Evolutionary conservation across 2,329 filamentous ascomycete genomes (phyloP).

Genomic region (Pseudogymnoascus destructans): DNA sequence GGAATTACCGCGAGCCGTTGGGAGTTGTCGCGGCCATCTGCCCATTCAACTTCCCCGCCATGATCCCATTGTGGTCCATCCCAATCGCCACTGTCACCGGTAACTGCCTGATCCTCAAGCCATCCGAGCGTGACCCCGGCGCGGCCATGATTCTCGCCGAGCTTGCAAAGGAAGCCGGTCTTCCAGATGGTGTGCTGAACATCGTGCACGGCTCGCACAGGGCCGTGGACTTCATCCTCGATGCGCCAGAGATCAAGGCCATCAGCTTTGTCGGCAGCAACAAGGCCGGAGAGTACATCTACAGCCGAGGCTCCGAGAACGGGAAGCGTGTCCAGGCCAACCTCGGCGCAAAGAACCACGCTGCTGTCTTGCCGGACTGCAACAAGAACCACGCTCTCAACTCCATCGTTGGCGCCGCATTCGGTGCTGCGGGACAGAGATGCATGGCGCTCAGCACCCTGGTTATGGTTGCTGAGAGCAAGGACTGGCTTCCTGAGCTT

Average conservation of each 20-base stretch:
- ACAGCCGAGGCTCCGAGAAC: conserved; percentile 62
- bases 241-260: conserved; percentile 75
- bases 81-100: conserved; percentile 73
- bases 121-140: conserved; percentile 73
- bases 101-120: conserved; percentile 76
- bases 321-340: conserved; percentile 85
- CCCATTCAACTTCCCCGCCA: conserved; percentile 83
- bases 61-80: conserved; percentile 88
- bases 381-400: conserved; percentile 87
- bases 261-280: conserved; percentile 79
- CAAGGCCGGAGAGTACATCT: conserved; percentile 83
- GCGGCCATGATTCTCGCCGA: conserved; percentile 77
- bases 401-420: conserved; percentile 70
- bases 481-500: conserved; percentile 67
- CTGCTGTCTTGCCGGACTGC: conserved; percentile 69
- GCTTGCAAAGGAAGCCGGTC: conserved; percentile 65
- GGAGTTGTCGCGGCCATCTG: conserved; percentile 75
- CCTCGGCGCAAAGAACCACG: conserved; percentile 80
- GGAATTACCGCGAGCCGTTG: conserved; percentile 68
- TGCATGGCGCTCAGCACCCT: conserved; percentile 80
- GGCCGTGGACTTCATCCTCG: conserved; percentile 76
- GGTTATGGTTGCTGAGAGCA: conserved; percentile 74
- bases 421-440: conserved; percentile 71
- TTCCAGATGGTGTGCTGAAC: conserved; percentile 72
- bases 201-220: conserved; percentile 68